phyloP scores from a whole-genome alignment of 306 rosid genomes.

The Aeschynomene evenia region DNA sequence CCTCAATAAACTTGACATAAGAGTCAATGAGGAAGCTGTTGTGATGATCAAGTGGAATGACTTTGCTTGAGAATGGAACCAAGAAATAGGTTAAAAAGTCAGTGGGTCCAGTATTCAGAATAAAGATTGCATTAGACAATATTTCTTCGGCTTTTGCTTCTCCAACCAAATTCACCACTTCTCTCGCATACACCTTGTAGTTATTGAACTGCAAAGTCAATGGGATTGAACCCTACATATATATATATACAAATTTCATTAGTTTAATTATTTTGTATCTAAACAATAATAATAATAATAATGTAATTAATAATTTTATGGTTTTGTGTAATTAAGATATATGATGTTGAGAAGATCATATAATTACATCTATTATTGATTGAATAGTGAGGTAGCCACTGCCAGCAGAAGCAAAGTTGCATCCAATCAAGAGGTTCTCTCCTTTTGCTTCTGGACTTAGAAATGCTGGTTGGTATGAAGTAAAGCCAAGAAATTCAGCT shows the following conservation, averaged over 20 bases:
- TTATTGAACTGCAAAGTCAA: slow-evolving; percentile 52
- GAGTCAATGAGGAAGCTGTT: slow-evolving; percentile 47
- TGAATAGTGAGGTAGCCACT: slow-evolving; percentile 58
- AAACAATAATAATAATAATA: too few species aligned
- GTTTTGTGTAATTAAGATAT: too few species aligned
- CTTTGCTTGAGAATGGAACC: slow-evolving; percentile 34
- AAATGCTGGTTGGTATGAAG: slow-evolving; percentile 59
- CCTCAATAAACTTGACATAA: slow-evolving; percentile 52
- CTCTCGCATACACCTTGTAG: slow-evolving; percentile 50
- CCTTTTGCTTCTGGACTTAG: slow-evolving; percentile 59
- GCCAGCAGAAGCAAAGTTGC: slow-evolving; percentile 65
- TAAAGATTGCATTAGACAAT: slow-evolving; percentile 51
- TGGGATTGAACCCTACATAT: slow-evolving; percentile 43
- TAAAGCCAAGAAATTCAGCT: slow-evolving; percentile 66
- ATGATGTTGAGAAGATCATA: too few species aligned
- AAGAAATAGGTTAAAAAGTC: slow-evolving; percentile 63
- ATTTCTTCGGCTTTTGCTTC: slow-evolving; percentile 40
- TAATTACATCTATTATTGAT: slow-evolving; percentile 46
- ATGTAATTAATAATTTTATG: too few species aligned
- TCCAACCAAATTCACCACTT: slow-evolving; percentile 54
- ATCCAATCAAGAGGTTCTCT: slow-evolving; percentile 51
- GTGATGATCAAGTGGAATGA: slow-evolving; percentile 50
- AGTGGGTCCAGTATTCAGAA: slow-evolving; percentile 61
- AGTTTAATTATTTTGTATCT: too few species aligned
- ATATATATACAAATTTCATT: too few species aligned